Evolutionary conservation across 2,329 filamentous ascomycete genomes (phyloP).

Genomic region (Endoconidiophora laricicola): DNA sequence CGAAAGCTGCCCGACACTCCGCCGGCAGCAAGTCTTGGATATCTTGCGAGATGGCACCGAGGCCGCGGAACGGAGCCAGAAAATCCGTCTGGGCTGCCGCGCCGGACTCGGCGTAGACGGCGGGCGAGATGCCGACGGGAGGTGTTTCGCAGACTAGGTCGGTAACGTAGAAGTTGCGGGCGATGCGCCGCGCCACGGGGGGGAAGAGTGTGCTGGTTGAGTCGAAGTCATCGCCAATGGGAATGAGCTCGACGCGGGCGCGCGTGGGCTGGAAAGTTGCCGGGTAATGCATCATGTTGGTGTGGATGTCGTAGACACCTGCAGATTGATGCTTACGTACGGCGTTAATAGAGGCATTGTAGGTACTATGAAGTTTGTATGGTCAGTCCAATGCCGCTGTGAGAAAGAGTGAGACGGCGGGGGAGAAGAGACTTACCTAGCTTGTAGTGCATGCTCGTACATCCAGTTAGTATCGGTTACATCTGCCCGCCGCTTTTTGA

Average conservation of each 20-base stretch:
- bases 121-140: conserved; percentile 27
- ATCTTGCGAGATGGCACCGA: conserved; percentile 48
- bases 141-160: conserved; percentile 38
- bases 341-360: conserved; percentile 59
- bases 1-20: conserved; percentile 57
- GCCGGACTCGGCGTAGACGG: conserved; percentile 24
- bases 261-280: conserved; percentile 79
- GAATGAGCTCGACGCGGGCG: conserved; percentile 50
- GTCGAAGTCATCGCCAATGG: conserved; percentile 21
- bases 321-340: conserved; percentile 51
- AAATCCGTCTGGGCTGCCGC: conserved; percentile 26
- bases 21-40: conserved; percentile 48
- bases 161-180: conserved; percentile 39
- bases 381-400: conserved; percentile 4
- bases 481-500: conserved; percentile 70
- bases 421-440: conserved; percentile 42
- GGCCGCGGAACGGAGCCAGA: conserved; percentile 38
- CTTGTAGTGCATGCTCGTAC: conserved; percentile 80
- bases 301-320: conserved; percentile 86
- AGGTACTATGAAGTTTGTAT: conserved; percentile 41
- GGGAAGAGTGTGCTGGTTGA: conserved; percentile 26
- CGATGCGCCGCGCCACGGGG: conserved; percentile 30
- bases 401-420: neutral
- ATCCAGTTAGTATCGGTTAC: conserved; percentile 95
- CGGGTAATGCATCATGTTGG: conserved; percentile 79